A percentile compares a stretch with the other conserved stretches of the same genome.
Conservation (phyloP, 1,284 basidiomycete genomes). For the Coniferiporia weirii region DNA sequence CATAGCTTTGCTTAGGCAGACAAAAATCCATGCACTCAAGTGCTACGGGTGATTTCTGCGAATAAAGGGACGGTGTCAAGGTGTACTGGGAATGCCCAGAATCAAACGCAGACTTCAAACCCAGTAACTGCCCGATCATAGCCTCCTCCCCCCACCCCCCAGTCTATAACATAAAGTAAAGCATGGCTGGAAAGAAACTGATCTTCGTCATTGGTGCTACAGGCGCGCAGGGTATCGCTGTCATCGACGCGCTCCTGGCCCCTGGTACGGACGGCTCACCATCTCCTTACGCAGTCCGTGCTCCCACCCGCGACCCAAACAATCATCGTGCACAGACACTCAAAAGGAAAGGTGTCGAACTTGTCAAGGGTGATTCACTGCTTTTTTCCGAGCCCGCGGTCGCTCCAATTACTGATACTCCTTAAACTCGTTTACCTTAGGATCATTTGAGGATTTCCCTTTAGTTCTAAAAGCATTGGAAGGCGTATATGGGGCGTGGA, state of each 20-base stretch:
- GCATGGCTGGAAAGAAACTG: background rate
- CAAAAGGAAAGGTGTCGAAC: conserved; percentile 36
- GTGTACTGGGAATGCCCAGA: too few species aligned
- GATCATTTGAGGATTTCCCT: conserved; percentile 31
- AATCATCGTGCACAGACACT: conserved; percentile 35
- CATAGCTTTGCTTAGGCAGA: too few species aligned
- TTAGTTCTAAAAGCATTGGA: conserved; percentile 32
- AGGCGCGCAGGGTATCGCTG: conserved; percentile 37
- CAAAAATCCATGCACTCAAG: too few species aligned
- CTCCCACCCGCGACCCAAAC: conserved; percentile 39
- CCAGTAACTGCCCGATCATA: too few species aligned
- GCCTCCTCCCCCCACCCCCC: too few species aligned
- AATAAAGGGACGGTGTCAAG: too few species aligned
- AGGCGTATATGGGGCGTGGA: conserved; percentile 40
- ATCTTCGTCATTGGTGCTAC: background rate
- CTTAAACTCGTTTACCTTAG: background rate
- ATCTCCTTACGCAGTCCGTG: conserved; percentile 42
- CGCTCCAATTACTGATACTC: background rate
- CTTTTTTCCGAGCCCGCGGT: conserved; percentile 3
- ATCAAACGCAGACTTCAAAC: too few species aligned
- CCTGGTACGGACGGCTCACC: conserved; percentile 34
- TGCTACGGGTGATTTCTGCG: too few species aligned
- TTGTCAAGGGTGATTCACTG: conserved; percentile 34
- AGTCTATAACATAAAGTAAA: background rate
- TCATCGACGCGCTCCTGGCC: conserved; percentile 39